These are phyloP conservation scores for Apiospora marii DNA, from an alignment of 2,329 filamentous ascomycete species.

Conservation along the genomic window DNA sequence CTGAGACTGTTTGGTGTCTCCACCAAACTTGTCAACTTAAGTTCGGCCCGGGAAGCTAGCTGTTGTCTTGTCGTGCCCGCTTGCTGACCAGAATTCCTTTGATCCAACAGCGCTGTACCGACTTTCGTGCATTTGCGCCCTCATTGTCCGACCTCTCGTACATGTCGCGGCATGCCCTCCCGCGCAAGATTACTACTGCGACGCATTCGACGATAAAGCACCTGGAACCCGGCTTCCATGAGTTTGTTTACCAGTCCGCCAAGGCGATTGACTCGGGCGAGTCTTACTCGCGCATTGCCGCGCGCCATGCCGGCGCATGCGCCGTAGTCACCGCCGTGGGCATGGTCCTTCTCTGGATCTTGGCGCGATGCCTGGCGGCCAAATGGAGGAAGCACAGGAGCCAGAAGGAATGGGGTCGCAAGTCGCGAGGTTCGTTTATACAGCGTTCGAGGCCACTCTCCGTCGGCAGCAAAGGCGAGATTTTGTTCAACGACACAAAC, in stretches of 20 bases:
- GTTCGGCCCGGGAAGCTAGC: background rate
- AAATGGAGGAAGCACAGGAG: conserved; percentile 18
- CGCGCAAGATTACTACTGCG: conserved; percentile 13
- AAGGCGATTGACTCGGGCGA: conserved; percentile 22
- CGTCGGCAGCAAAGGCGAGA: background rate
- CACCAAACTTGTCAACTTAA: conserved; percentile 8
- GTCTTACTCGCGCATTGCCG: conserved; percentile 16
- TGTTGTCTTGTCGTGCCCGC: background rate
- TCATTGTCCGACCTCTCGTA: conserved; percentile 24
- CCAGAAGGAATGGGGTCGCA: conserved; percentile 24
- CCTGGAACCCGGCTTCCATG: conserved; percentile 22
- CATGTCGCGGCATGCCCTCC: conserved; percentile 23
- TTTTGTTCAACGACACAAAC: background rate
- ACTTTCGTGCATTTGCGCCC: conserved; percentile 20
- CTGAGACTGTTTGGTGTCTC: conserved; percentile 7
- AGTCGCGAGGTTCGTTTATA: conserved; percentile 18
- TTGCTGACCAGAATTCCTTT: conserved; percentile 1
- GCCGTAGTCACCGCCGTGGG: background rate
- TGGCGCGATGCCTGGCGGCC: conserved; percentile 18
- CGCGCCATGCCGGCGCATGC: conserved; percentile 20
- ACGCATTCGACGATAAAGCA: conserved; percentile 19
- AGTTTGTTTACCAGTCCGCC: conserved; percentile 22
- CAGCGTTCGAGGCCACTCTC: conserved; percentile 20
- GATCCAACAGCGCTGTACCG: conserved; percentile 12
- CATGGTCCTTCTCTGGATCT: conserved; percentile 13